Evolutionary conservation across 352 stramenopile species (phyloP).

Genomic region (Peronosclerospora sorghi): DNA sequence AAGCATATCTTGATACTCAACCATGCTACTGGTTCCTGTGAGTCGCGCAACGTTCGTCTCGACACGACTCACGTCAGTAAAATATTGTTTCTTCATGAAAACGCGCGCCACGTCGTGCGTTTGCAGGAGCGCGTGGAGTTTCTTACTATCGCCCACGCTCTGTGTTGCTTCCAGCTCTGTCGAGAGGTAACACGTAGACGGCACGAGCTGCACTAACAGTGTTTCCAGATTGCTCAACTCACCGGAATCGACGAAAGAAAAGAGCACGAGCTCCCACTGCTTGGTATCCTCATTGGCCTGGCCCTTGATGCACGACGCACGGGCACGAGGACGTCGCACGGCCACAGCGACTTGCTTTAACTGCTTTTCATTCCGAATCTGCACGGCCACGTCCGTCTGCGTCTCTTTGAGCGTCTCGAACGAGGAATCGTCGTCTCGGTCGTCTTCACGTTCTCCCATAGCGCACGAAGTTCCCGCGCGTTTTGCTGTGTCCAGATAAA

Average conservation of each 20-base stretch:
- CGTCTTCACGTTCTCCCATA: constrained; percentile 13
- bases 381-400: constrained; percentile 58
- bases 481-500: constrained; percentile 14
- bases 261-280: constrained; percentile 73
- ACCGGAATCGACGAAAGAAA: constrained; percentile 74
- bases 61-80: constrained; percentile 34
- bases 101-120: constrained; percentile 44
- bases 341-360: constrained; percentile 77
- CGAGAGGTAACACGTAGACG: constrained; percentile 63
- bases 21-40: constrained; percentile 39
- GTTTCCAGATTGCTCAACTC: constrained; percentile 78
- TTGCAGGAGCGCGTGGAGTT: constrained; percentile 63
- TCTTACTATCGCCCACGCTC: constrained; percentile 66
- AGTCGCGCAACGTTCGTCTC: constrained; percentile 61
- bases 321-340: constrained; percentile 49
- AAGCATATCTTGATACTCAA: constrained; percentile 52
- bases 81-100: constrained; percentile 63
- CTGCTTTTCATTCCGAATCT: constrained; percentile 73
- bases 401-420: constrained; percentile 13
- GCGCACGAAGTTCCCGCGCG: constrained; percentile 14
- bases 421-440: constrained; percentile 25
- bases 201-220: constrained; percentile 67
- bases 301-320: constrained; percentile 70
- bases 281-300: constrained; percentile 67
- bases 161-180: constrained; percentile 46